Evolutionary conservation across 2,329 filamentous ascomycete genomes (phyloP).

Genomic region (Pseudocercospora vitis): DNA sequence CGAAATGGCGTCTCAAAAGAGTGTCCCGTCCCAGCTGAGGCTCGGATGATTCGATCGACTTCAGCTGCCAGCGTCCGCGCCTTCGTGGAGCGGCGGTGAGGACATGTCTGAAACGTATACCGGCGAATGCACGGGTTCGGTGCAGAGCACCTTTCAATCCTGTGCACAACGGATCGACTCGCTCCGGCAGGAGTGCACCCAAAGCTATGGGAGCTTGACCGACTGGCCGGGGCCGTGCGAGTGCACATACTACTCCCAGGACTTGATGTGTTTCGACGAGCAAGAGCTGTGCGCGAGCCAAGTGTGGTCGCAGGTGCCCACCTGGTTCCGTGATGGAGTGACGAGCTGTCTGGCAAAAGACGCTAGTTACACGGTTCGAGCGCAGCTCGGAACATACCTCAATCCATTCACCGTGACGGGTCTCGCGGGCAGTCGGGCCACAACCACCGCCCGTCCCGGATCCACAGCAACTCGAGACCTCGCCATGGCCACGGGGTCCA

Average conservation of each 20-base stretch:
- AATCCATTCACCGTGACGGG: constrained; percentile 7
- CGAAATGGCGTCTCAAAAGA: background rate
- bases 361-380: constrained; percentile 10
- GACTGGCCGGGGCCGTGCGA: constrained; percentile 7
- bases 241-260: constrained; percentile 9
- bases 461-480: background rate
- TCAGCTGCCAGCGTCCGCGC: too few species aligned
- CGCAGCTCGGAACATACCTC: constrained; percentile 1
- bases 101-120: constrained; percentile 9
- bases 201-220: constrained; percentile 5
- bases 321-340: constrained; percentile 13
- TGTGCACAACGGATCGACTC: constrained; percentile 10
- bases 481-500: background rate
- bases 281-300: constrained; percentile 11
- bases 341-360: constrained; percentile 4
- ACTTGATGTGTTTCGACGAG: constrained; percentile 11
- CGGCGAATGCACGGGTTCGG: background rate
- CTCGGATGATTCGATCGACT: too few species aligned
- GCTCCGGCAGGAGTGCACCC: constrained; percentile 5
- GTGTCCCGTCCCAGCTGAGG: too few species aligned
- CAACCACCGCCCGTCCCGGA: background rate
- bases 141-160: constrained; percentile 3
- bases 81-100: too few species aligned
- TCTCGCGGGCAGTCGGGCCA: constrained; percentile 7
- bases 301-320: constrained; percentile 7